These are phyloP conservation scores for Xylaria longipes DNA, from an alignment of 495 filamentous ascomycete genomes.

Conservation along the genomic window DNA sequence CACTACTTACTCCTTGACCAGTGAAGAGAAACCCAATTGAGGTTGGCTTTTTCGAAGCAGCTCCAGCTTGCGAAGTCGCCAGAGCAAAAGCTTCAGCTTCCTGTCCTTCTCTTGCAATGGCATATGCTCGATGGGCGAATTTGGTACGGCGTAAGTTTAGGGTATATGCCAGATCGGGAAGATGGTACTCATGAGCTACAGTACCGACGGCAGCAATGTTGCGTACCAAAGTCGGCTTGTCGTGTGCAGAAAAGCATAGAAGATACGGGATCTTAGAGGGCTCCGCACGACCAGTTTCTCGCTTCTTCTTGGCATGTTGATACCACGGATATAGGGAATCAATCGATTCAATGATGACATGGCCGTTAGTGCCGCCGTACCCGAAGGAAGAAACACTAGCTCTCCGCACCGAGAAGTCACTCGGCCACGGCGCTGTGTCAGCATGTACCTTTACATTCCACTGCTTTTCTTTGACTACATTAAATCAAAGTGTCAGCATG, in stretches of 20 bases:
- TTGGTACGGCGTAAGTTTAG: constrained; percentile 39
- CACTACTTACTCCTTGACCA: constrained; percentile 50
- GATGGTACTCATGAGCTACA: constrained; percentile 35
- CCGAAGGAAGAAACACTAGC: constrained; percentile 53
- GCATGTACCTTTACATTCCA: constrained; percentile 50
- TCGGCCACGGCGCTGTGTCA: constrained; percentile 41
- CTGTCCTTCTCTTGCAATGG: constrained; percentile 32
- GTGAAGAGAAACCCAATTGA: constrained; percentile 48
- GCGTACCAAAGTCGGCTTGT: constrained; percentile 38
- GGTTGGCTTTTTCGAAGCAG: constrained; percentile 30
- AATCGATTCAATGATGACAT: constrained; percentile 51
- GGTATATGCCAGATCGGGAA: constrained; percentile 49
- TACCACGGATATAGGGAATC: constrained; percentile 17
- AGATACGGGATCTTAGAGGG: constrained; percentile 28
- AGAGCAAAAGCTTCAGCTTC: constrained; percentile 26
- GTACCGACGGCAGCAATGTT: constrained; percentile 40
- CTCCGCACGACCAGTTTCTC: constrained; percentile 37
- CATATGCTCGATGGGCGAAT: constrained; percentile 36
- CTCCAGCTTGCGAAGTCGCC: constrained; percentile 16
- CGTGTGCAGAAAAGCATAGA: constrained; percentile 41
- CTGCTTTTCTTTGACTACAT: constrained; percentile 47
- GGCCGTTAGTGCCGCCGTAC: constrained; percentile 59
- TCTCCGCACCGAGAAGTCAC: constrained; percentile 28
- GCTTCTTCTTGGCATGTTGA: constrained; percentile 21
- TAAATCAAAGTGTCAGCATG: neutral